Percentiles rank a stretch among this genome's conserved stretches.
phyloP scores from a whole-genome alignment of 495 filamentous ascomycete genomes.

The Penicillium argentinense region DNA sequence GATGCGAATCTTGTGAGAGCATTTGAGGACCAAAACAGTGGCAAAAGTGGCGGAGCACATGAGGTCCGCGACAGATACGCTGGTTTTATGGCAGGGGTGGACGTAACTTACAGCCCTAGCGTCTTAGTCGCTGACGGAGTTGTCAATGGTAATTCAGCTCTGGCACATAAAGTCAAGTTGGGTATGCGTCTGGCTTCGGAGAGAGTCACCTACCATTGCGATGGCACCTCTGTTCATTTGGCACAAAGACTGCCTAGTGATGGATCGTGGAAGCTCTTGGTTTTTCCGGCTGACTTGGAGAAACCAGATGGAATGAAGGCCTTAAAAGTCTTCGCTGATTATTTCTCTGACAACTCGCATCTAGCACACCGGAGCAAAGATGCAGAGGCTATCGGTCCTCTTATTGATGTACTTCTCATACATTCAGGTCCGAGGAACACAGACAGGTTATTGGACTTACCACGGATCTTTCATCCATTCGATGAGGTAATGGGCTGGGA shows the following conservation, averaged over 20 bases:
- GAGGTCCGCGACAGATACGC: slow-evolving; percentile 12
- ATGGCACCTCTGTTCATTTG: slow-evolving; percentile 57
- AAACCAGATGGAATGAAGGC: neutral
- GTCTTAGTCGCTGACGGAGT: slow-evolving; percentile 11
- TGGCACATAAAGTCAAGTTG: slow-evolving; percentile 46
- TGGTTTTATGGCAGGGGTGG: slow-evolving; percentile 22
- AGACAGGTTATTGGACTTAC: slow-evolving; percentile 19
- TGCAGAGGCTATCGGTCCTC: too few relatives aligned
- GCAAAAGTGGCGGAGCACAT: neutral
- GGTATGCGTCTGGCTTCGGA: slow-evolving; percentile 60
- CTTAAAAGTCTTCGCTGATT: slow-evolving; percentile 10
- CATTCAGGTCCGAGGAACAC: slow-evolving; percentile 10
- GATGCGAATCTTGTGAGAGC: slow-evolving; percentile 14
- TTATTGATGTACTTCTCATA: slow-evolving; percentile 17
- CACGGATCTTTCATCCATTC: slow-evolving; percentile 30
- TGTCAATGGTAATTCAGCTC: slow-evolving; percentile 3
- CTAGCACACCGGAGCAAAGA: too few relatives aligned
- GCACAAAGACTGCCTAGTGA: slow-evolving; percentile 50
- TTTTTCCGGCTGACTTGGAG: slow-evolving; percentile 56
- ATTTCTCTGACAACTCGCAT: neutral
- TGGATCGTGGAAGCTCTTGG: slow-evolving; percentile 59
- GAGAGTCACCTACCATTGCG: slow-evolving; percentile 55
- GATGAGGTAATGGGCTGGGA: slow-evolving; percentile 28
- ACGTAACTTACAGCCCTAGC: slow-evolving; percentile 19
- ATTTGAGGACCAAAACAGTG: slow-evolving; percentile 13